A percentile compares a stretch with the other conserved stretches of the same genome.
Evolutionary conservation across 345 rosid species (phyloP).

Genomic region (Heritiera littoralis): DNA sequence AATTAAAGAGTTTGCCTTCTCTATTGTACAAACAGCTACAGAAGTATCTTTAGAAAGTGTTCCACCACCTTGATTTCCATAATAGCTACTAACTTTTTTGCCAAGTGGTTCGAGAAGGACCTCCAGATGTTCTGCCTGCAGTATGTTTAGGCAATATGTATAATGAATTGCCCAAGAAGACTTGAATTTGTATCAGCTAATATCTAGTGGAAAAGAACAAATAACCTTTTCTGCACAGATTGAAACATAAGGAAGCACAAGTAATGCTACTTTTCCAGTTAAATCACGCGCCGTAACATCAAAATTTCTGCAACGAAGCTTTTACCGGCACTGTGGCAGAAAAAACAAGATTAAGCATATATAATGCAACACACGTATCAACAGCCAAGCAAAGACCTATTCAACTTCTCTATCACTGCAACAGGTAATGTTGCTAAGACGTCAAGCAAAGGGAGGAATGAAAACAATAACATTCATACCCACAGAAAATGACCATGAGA

Average conservation of each 20-base stretch:
- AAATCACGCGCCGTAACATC: slow-evolving; percentile 88
- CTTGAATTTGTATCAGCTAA: slow-evolving; percentile 10
- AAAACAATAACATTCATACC: background rate
- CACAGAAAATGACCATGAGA: slow-evolving; percentile 19
- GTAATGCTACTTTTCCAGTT: slow-evolving; percentile 82
- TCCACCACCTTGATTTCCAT: slow-evolving; percentile 97
- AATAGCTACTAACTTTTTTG: slow-evolving; percentile 87
- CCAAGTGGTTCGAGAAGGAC: slow-evolving; percentile 89
- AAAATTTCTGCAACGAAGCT: slow-evolving; percentile 98
- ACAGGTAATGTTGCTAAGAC: slow-evolving; percentile 12
- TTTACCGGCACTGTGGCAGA: slow-evolving; percentile 81
- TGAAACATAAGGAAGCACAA: slow-evolving; percentile 97
- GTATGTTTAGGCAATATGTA: slow-evolving; percentile 21
- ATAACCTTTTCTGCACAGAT: slow-evolving; percentile 91
- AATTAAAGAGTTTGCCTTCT: slow-evolving; percentile 89
- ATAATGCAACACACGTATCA: background rate
- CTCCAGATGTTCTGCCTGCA: slow-evolving; percentile 95
- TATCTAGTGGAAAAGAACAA: slow-evolving; percentile 19
- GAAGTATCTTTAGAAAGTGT: slow-evolving; percentile 94
- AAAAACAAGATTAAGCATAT: slow-evolving; percentile 29
- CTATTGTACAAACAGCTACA: slow-evolving; percentile 98
- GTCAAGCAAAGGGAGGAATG: background rate
- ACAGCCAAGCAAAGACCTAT: slow-evolving; percentile 5
- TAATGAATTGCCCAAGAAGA: slow-evolving; percentile 6
- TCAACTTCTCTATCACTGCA: slow-evolving; percentile 1